Evolutionary conservation across 2,329 filamentous ascomycete species (phyloP).

Genomic region (Ceratocystis papillata): DNA sequence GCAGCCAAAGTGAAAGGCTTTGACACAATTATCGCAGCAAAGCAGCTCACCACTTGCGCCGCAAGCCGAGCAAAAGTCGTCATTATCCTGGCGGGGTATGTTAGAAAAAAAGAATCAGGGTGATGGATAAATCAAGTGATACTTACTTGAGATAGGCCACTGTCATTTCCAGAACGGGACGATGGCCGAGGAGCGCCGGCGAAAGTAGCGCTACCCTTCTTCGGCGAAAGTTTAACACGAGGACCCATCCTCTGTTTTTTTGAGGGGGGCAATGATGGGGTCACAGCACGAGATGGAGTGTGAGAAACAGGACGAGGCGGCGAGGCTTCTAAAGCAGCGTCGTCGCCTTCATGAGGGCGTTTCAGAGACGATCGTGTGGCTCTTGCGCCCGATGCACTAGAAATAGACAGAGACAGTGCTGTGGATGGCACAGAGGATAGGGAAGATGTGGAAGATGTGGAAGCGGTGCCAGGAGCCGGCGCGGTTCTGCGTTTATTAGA

Average conservation of each 20-base stretch:
- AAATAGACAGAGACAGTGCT: conserved; percentile 10
- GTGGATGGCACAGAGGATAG: conserved; percentile 7
- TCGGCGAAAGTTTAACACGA: conserved; percentile 63
- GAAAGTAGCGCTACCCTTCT: conserved; percentile 59
- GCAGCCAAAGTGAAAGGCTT: conserved; percentile 83
- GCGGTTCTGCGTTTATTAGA: conserved; percentile 14
- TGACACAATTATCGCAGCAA: conserved; percentile 85
- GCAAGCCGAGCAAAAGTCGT: conserved; percentile 83
- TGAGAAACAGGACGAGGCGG: conserved; percentile 41
- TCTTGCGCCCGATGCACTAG: conserved; percentile 4
- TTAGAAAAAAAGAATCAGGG: conserved; percentile 2
- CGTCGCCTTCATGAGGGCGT: conserved; percentile 45
- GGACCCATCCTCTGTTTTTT: conserved; percentile 53
- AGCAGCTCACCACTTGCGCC: conserved; percentile 72
- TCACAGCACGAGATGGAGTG: conserved; percentile 49
- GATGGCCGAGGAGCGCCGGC: conserved; percentile 56
- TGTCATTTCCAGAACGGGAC: conserved; percentile 32
- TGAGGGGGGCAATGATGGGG: conserved; percentile 45
- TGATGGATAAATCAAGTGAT: background rate
- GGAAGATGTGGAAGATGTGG: conserved; percentile 6
- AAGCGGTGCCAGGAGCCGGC: conserved; percentile 10
- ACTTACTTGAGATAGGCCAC: conserved; percentile 41
- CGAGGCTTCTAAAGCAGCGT: conserved; percentile 38
- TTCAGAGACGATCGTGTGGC: conserved; percentile 37
- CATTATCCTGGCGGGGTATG: conserved; percentile 52